Evolutionary conservation across 2,329 filamentous ascomycete genomes (phyloP).

Genomic region (Hyphodiscus sp.): DNA sequence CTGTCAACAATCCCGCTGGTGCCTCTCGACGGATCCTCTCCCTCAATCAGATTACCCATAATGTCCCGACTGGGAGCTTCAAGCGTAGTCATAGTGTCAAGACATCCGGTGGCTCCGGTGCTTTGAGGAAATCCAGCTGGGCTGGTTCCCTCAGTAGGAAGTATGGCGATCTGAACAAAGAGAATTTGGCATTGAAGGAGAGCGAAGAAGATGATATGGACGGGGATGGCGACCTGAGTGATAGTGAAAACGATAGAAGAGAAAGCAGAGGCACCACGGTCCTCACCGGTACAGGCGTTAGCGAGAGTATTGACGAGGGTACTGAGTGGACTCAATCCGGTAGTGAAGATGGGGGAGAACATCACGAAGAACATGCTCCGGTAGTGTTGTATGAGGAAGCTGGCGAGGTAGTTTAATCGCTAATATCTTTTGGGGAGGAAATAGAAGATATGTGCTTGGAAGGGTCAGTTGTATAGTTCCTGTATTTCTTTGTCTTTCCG

Average conservation of each 20-base stretch:
- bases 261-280: conserved; percentile 28
- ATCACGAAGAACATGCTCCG: conserved; percentile 4
- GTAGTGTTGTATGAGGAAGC: conserved; percentile 22
- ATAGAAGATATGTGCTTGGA: no score
- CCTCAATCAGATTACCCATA: conserved; percentile 81
- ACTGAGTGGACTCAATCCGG: conserved; percentile 24
- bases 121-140: conserved; percentile 65
- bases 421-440: no score
- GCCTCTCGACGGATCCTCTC: conserved; percentile 76
- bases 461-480: no score
- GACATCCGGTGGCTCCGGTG: conserved; percentile 43
- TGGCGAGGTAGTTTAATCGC: conserved; percentile 14
- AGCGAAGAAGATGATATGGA: conserved; percentile 43
- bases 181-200: conserved; percentile 57
- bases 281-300: conserved; percentile 21
- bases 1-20: conserved; percentile 40
- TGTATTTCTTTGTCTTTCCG: no score
- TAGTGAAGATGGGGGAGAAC: conserved; percentile 21
- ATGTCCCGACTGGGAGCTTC: conserved; percentile 54
- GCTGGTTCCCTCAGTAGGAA: conserved; percentile 37
- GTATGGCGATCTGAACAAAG: conserved; percentile 52
- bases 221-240: conserved; percentile 16
- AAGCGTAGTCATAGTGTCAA: conserved; percentile 76
- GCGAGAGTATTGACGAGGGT: conserved; percentile 25
- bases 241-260: conserved; percentile 25